Conservation (phyloP, 2,329 filamentous ascomycete species). For the Alternaria gansuensis region DNA sequence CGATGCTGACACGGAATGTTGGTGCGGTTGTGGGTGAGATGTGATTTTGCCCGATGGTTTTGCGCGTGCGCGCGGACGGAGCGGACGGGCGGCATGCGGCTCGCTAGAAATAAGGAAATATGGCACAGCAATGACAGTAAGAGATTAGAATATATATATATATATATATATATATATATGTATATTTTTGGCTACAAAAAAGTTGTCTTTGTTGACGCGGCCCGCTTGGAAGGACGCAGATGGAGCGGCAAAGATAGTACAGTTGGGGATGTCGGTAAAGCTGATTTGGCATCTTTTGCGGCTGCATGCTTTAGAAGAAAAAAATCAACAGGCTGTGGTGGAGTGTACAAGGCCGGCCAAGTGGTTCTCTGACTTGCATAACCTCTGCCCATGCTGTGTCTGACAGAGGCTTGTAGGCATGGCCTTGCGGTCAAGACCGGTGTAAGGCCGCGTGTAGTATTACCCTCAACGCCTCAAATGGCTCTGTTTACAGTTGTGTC, state of each 20-base stretch:
- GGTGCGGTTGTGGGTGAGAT: background rate
- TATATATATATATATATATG: too few species aligned
- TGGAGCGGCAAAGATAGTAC: slow-evolving; percentile 1
- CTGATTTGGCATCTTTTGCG: background rate
- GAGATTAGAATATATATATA: too few species aligned
- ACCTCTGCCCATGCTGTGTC: slow-evolving; percentile 3
- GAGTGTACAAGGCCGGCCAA: slow-evolving; percentile 18
- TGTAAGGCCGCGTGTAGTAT: slow-evolving; percentile 14
- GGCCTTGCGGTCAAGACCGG: slow-evolving; percentile 3
- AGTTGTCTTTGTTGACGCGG: slow-evolving; percentile 1
- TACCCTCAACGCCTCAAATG: background rate
- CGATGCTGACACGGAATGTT: slow-evolving; percentile 1
- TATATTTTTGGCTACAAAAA: slow-evolving; percentile 2
- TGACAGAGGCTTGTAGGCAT: slow-evolving; percentile 7
- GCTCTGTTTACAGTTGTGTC: background rate
- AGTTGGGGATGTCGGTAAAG: background rate
- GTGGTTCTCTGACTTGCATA: slow-evolving; percentile 7
- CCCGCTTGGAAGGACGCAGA: slow-evolving; percentile 3
- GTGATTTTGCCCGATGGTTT: background rate
- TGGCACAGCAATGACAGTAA: background rate
- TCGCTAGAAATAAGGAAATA: slow-evolving; percentile 5
- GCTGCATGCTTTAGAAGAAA: background rate
- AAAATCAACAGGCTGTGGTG: background rate
- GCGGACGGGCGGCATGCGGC: slow-evolving; percentile 8
- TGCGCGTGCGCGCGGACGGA: slow-evolving; percentile 1